Evolutionary conservation across 768 basidiomycete genomes (phyloP).

Genomic region (Boletus eberwhitei): DNA sequence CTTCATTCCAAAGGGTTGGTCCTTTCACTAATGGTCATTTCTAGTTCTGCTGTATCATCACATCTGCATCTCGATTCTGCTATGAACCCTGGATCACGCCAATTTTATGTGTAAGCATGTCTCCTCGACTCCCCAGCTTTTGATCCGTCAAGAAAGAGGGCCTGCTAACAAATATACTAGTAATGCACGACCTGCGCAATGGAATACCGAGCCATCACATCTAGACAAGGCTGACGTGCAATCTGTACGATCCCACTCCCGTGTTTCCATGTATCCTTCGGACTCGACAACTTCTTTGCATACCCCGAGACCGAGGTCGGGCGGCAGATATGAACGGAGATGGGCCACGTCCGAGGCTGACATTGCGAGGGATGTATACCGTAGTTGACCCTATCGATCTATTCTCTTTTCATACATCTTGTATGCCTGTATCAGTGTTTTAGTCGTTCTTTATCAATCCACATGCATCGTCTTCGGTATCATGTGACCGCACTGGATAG

Average conservation of each 20-base stretch:
- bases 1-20: background rate
- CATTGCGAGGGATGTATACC: constrained; percentile 16
- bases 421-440: constrained; percentile 10
- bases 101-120: constrained; percentile 21
- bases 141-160: background rate
- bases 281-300: constrained; percentile 2
- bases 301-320: background rate
- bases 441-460: background rate
- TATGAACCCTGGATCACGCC: constrained; percentile 7
- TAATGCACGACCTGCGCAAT: constrained; percentile 3
- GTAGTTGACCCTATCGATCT: constrained; percentile 3
- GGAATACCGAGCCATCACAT: background rate
- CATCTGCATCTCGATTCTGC: constrained; percentile 31
- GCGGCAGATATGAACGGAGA: constrained; percentile 11
- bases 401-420: background rate
- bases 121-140: background rate
- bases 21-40: constrained; percentile 2
- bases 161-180: constrained; percentile 5
- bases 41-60: constrained; percentile 54
- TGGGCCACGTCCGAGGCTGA: constrained; percentile 27
- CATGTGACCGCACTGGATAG: no score
- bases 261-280: background rate
- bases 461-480: background rate
- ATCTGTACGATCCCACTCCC: background rate
- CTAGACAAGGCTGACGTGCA: constrained; percentile 4